Evolutionary conservation across 1,284 basidiomycete genomes (phyloP).

Genomic region (Calocybe gambosa): DNA sequence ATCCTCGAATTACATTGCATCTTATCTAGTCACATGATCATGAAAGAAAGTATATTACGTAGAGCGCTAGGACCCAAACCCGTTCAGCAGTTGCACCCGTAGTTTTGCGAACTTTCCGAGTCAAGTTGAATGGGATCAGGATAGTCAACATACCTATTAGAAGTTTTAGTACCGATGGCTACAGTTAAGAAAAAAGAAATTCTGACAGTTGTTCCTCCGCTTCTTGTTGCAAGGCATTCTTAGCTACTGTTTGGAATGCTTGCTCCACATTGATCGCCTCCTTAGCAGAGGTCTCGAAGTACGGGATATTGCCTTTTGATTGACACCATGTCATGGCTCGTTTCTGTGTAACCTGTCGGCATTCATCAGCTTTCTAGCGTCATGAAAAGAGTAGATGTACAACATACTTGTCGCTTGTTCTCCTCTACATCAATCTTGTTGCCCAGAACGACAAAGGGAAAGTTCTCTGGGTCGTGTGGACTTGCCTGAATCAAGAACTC

Average conservation of each 20-base stretch:
- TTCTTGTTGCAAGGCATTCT: constrained; percentile 97
- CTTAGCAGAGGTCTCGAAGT: constrained; percentile 99
- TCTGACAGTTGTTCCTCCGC: constrained; percentile 90
- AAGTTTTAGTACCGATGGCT: constrained; percentile 18
- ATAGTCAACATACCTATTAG: constrained; percentile 89
- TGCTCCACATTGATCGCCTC: constrained; percentile 99
- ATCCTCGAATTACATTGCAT: background rate
- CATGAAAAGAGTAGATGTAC: background rate
- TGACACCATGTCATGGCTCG: constrained; percentile 99
- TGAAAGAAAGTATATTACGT: constrained; percentile 10
- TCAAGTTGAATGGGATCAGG: constrained; percentile 99
- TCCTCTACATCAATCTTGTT: constrained; percentile 99
- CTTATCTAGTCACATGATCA: constrained; percentile 10
- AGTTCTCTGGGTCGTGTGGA: constrained; percentile 98
- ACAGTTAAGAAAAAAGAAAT: constrained; percentile 15
- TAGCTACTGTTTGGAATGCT: constrained; percentile 98
- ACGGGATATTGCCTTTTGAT: constrained; percentile 98
- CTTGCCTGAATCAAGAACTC: constrained; percentile 98
- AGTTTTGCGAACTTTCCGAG: constrained; percentile 85
- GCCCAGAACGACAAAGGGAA: constrained; percentile 96
- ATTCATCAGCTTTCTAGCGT: constrained; percentile 1
- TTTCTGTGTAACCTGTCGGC: constrained; percentile 91
- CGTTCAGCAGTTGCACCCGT: constrained; percentile 85
- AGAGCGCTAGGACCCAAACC: background rate
- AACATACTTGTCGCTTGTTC: constrained; percentile 88